These are phyloP conservation scores for Saccharomyces hybrid DNA, from an alignment of 1,139 yeast species.

Conservation along the genomic window DNA sequence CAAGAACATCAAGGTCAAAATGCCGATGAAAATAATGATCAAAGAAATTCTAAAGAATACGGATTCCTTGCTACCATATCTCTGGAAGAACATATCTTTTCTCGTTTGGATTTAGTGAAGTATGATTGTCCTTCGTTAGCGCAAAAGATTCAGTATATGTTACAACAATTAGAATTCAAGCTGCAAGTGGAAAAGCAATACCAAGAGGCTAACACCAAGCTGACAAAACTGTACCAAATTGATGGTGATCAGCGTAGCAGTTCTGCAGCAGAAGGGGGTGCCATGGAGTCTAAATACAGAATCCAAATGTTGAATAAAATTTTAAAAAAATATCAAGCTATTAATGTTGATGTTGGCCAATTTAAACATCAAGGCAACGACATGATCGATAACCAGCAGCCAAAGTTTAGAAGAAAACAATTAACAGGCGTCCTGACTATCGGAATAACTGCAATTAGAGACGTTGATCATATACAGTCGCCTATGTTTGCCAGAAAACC, in stretches of 20 bases:
- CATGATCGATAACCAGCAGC: constrained; percentile 47
- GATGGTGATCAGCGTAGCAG: constrained; percentile 87
- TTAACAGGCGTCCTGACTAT: constrained; percentile 71
- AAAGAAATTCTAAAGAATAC: constrained; percentile 12
- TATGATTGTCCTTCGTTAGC: constrained; percentile 93
- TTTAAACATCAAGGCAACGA: constrained; percentile 49
- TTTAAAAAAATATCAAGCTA: constrained; percentile 78
- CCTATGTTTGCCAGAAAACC: constrained; percentile 70
- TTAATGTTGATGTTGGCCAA: constrained; percentile 53
- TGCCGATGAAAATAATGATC: constrained; percentile 3
- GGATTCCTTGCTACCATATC: constrained; percentile 27
- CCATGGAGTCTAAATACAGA: constrained; percentile 75
- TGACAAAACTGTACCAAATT: constrained; percentile 73
- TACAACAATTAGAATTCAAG: constrained; percentile 88
- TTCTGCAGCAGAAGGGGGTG: constrained; percentile 84
- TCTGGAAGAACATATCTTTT: constrained; percentile 32
- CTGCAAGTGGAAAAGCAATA: constrained; percentile 90
- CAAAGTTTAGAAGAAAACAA: constrained; percentile 72
- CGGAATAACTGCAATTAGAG: constrained; percentile 67
- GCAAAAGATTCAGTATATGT: constrained; percentile 91
- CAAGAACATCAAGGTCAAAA: constrained; percentile 2
- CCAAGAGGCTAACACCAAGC: constrained; percentile 83
- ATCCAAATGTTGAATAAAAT: constrained; percentile 78
- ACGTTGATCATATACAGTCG: constrained; percentile 86
- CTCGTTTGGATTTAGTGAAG: constrained; percentile 74